Evolutionary conservation across 2,329 filamentous ascomycete species (phyloP).

Genomic region (Aspergillus costaricaensis): DNA sequence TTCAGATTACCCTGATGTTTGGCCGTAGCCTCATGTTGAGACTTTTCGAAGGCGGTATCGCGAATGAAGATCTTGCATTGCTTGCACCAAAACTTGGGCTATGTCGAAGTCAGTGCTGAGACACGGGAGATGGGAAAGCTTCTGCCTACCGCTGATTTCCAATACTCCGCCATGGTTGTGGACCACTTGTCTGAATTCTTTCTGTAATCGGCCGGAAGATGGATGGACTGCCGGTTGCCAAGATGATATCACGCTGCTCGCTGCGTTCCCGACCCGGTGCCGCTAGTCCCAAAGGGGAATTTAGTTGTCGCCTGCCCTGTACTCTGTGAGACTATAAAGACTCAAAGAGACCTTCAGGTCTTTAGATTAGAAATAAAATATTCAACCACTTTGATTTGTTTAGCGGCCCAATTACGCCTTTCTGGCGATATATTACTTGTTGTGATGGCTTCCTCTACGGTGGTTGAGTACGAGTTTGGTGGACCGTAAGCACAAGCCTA

Average conservation of each 20-base stretch:
- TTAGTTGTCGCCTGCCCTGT: background rate
- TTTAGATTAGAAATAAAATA: background rate
- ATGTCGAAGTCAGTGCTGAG: conserved; percentile 22
- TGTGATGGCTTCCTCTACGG: background rate
- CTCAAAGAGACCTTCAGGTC: background rate
- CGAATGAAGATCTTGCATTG: conserved; percentile 88
- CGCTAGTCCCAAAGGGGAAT: background rate
- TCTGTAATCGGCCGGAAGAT: background rate
- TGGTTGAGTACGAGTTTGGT: conserved; percentile 41
- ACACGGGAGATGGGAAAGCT: background rate
- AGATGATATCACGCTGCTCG: background rate
- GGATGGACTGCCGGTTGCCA: background rate
- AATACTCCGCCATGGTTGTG: conserved; percentile 1
- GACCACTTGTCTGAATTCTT: background rate
- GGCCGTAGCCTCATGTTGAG: conserved; percentile 83
- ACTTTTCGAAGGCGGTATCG: conserved; percentile 86
- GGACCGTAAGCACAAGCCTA: conserved; percentile 39
- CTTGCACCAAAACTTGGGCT: conserved; percentile 97
- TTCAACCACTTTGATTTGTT: no score
- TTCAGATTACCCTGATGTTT: conserved; percentile 86
- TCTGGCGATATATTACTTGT: background rate
- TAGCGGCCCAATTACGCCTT: background rate
- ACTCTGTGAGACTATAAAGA: no score
- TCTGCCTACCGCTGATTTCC: background rate
- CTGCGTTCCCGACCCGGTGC: background rate